Conservation (phyloP, 768 basidiomycete species). For the Lentinula edodes region DNA sequence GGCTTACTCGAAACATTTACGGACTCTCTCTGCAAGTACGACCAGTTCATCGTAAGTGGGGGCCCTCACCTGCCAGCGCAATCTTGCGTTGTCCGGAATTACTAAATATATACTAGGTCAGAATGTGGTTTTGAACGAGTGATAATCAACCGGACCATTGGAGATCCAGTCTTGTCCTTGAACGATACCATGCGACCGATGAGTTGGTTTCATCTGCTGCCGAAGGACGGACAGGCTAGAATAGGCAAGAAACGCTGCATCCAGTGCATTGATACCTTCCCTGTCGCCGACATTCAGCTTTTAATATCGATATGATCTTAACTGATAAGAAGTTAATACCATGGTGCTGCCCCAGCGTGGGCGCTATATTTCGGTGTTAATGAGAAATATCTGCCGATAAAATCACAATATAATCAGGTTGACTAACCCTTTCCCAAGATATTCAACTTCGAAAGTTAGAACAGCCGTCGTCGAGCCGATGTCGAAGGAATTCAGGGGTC, state of each 20-base stretch:
- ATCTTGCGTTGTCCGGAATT: slow-evolving; percentile 76
- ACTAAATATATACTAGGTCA: slow-evolving; percentile 35
- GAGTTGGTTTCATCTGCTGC: slow-evolving; percentile 82
- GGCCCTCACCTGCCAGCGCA: slow-evolving; percentile 70
- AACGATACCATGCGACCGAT: slow-evolving; percentile 75
- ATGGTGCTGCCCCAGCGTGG: slow-evolving; percentile 76
- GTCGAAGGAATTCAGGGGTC: slow-evolving; percentile 42
- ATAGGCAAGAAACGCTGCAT: slow-evolving; percentile 85
- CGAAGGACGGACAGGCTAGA: slow-evolving; percentile 72
- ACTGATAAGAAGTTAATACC: slow-evolving; percentile 29
- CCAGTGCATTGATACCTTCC: slow-evolving; percentile 84
- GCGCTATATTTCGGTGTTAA: slow-evolving; percentile 38
- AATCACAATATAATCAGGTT: neutral
- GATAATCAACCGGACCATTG: slow-evolving; percentile 46
- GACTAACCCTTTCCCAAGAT: slow-evolving; percentile 65
- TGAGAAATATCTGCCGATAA: neutral
- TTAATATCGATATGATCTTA: neutral
- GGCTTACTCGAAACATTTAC: slow-evolving; percentile 67
- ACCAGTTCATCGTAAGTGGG: slow-evolving; percentile 53
- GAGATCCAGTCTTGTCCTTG: slow-evolving; percentile 61
- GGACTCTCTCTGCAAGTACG: slow-evolving; percentile 51
- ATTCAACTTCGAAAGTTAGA: slow-evolving; percentile 64
- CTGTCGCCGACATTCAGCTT: slow-evolving; percentile 17
- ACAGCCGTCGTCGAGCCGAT: slow-evolving; percentile 56
- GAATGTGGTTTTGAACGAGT: neutral